Conservation (phyloP, 2,329 filamentous ascomycete species). For the Pestalotiopsis fici region DNA sequence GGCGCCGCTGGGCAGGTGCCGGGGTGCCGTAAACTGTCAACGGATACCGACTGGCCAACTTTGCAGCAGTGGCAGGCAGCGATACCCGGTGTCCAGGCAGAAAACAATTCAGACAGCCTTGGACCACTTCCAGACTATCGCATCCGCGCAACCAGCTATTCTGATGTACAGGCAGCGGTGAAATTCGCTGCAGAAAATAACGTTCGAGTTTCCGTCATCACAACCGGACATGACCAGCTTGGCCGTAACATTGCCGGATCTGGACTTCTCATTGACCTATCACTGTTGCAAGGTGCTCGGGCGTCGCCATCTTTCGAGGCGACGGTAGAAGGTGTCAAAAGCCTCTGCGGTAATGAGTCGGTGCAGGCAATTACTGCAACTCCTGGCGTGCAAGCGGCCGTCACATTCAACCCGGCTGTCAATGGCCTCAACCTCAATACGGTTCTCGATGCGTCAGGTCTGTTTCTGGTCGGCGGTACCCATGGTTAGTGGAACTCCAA, state of each 20-base stretch:
- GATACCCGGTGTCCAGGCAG: neutral
- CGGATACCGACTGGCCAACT: neutral
- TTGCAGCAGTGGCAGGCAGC: neutral
- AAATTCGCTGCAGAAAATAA: neutral
- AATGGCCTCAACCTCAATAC: neutral
- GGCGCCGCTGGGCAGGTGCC: neutral
- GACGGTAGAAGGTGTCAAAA: neutral
- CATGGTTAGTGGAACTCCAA: neutral
- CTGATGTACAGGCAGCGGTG: neutral
- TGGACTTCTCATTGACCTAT: neutral
- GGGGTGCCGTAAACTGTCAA: neutral
- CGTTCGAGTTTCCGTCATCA: neutral
- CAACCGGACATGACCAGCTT: neutral
- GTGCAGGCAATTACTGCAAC: neutral
- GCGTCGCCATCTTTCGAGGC: neutral
- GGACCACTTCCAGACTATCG: neutral
- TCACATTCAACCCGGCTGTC: neutral
- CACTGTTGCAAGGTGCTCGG: neutral
- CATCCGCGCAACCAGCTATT: neutral
- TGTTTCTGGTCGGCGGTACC: neutral
- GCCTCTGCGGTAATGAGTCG: neutral
- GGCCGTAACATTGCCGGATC: neutral
- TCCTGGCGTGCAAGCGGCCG: neutral
- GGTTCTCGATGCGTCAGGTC: neutral
- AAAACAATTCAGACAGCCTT: neutral